Evolutionary conservation across 371 early-diverging fungal genomes (phyloP).

Genomic region (Circinella umbellata): DNA sequence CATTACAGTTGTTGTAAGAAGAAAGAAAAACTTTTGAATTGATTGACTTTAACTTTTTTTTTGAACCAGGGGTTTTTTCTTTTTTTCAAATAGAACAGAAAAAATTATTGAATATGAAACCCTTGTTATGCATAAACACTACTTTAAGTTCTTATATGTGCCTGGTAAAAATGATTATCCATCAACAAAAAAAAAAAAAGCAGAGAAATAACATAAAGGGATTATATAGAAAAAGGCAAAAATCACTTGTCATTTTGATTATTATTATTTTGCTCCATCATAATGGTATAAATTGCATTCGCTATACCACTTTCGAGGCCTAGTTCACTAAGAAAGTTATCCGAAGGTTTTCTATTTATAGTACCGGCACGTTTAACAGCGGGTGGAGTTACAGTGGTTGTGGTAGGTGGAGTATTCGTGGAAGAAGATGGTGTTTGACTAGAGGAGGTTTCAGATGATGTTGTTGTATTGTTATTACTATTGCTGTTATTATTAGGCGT

Average conservation of each 20-base stretch:
- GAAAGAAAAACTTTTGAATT: neutral
- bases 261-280: conserved; percentile 31
- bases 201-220: neutral
- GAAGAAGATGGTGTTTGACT: conserved; percentile 9
- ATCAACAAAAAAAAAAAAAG: neutral
- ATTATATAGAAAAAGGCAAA: neutral
- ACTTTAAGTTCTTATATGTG: neutral
- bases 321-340: conserved; percentile 44
- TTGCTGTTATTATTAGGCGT: neutral
- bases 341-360: conserved; percentile 27
- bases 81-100: neutral
- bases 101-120: neutral
- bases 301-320: conserved; percentile 54
- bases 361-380: conserved; percentile 24
- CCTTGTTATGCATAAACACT: neutral
- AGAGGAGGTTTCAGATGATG: neutral
- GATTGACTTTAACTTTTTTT: neutral
- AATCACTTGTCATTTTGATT: conserved; percentile 21
- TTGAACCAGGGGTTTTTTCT: neutral
- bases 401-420: conserved; percentile 7
- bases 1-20: conserved; percentile 19
- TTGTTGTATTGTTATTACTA: neutral
- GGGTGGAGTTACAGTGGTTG: conserved; percentile 10
- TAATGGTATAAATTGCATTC: conserved; percentile 51
- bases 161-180: neutral